Base-by-base conservation (phyloP, 208 protist species). In the Trypanosoma rangeli region DNA sequence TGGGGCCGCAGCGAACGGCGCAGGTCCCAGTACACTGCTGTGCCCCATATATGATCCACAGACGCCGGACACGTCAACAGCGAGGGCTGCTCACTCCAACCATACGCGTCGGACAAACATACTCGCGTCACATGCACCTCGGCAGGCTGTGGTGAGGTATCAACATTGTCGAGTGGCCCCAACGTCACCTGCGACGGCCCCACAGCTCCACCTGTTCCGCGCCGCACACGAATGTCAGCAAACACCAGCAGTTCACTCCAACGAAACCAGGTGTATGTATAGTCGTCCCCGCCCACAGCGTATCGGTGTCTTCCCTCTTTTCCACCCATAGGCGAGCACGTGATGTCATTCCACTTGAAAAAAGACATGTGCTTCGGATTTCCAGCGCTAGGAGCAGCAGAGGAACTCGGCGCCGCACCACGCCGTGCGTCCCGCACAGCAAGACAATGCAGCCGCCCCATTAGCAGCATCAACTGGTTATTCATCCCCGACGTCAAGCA, bases 401-500 rank as follows among this genome's bases (percentile, higher is more conserved):
- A 20, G 37, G 37, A 10, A 10, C 10, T 42, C 10, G 10, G 10
- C 4, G 37, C 4, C 37, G 10, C 37, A 44, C 15, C 28, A 9
- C 37, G 55, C 39, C 31, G 9, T 3, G 61, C n/a, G 4, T 48
- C 74, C 10, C 35, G 24, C 20, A 26, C n/a, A 20, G 61, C 42
- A 48, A 61, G 31, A 37, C 74, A 77, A 24, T 77, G 58, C 33
- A 74, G 53, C 37, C 56, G 64, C 24, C 53, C 64, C 60, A 76
- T 65, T 3, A 79, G 44, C 69, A 79, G 22, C 39, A 65, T 70
- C 18, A 77, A 24, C 57, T 79, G 74, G 49, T 79, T 79, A 48
- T 77, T 79, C 69, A 79, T 74, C n/a, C 74, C 74, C 12, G 48
- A 46, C 46, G 69, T 79, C 28, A 69, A 69, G 44, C 74, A 79